A percentile compares a stretch with the other conserved stretches of the same genome.
Conservation (phyloP, 2,329 filamentous ascomycete species). For the Phaeophleospora eucalypticola region DNA sequence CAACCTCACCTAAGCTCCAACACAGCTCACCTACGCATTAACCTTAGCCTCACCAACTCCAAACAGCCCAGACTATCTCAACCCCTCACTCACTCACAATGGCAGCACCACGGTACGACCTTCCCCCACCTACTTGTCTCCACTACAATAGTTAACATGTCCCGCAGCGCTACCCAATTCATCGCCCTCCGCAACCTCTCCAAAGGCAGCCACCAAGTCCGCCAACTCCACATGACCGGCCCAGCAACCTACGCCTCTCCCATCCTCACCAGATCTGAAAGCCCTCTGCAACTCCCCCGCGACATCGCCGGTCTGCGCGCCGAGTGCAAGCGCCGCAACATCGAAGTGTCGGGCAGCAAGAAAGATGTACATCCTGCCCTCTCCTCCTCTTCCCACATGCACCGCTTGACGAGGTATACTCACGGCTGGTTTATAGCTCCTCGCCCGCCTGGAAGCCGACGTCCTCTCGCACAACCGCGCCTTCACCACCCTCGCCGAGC, state of each 20-base stretch:
- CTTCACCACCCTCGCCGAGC: constrained; percentile 52
- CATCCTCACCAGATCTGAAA: constrained; percentile 48
- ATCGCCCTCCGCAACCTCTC: constrained; percentile 42
- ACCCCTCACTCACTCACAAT: neutral
- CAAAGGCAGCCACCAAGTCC: constrained; percentile 36
- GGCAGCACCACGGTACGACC: neutral
- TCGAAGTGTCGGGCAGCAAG: constrained; percentile 46
- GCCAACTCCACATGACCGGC: constrained; percentile 58
- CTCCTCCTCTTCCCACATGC: constrained; percentile 6
- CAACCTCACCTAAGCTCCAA: neutral
- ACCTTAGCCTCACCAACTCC: neutral
- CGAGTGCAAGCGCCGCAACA: constrained; percentile 49
- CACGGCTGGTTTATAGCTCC: constrained; percentile 47
- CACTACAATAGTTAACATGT: constrained; percentile 35
- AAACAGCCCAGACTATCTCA: neutral
- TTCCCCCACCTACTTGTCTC: neutral
- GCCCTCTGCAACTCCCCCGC: constrained; percentile 49
- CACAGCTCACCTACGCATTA: neutral
- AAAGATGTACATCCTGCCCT: constrained; percentile 41
- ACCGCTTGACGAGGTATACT: too few relatives aligned
- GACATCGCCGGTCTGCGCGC: constrained; percentile 49
- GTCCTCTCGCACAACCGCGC: constrained; percentile 51
- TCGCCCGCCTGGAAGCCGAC: constrained; percentile 51
- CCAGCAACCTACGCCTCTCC: constrained; percentile 52
- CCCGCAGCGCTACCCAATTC: constrained; percentile 40